Evolutionary conservation across 164 flowering plant genomes (phyloP).

Genomic region (Buxus sempervirens): DNA sequence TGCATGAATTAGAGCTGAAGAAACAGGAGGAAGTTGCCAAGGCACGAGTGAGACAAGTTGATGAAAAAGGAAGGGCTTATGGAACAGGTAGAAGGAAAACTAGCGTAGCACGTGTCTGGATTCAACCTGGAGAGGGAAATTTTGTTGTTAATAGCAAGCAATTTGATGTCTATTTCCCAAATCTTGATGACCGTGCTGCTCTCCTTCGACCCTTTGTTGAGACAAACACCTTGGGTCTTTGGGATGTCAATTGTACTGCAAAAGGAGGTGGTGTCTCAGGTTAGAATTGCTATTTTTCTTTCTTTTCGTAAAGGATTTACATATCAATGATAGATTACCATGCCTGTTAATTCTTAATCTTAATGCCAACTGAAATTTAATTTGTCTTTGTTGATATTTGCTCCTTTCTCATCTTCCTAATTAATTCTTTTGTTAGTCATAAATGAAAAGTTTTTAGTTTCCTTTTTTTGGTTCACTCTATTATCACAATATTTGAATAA

Average conservation of each 20-base stretch:
- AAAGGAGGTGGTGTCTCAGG: constrained; percentile 93
- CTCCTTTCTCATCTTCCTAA: too few relatives aligned
- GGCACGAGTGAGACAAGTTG: constrained; percentile 74
- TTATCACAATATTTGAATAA: too few relatives aligned
- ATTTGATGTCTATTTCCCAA: constrained; percentile 85
- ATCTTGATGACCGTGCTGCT: constrained; percentile 88
- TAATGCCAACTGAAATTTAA: too few relatives aligned
- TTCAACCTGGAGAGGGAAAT: constrained; percentile 90
- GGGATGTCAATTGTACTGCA: constrained; percentile 88
- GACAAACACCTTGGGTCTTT: constrained; percentile 87
- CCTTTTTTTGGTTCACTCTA: too few relatives aligned
- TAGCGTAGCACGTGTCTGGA: constrained; percentile 92
- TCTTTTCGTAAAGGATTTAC: background rate
- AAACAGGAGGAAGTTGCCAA: constrained; percentile 84
- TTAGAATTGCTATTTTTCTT: constrained; percentile 18
- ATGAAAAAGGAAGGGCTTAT: constrained; percentile 91
- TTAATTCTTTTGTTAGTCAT: too few relatives aligned
- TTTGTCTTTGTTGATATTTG: too few relatives aligned
- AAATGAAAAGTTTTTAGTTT: too few relatives aligned
- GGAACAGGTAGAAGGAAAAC: constrained; percentile 97
- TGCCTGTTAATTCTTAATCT: background rate
- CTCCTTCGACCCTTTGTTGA: constrained; percentile 88
- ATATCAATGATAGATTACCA: background rate
- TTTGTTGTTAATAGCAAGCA: constrained; percentile 75
- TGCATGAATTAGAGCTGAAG: constrained; percentile 74